Percentiles rank a stretch among this genome's conserved stretches.
phyloP scores from a whole-genome alignment of 371 early-diverging fungal species.

The Parasitella parasitica region DNA sequence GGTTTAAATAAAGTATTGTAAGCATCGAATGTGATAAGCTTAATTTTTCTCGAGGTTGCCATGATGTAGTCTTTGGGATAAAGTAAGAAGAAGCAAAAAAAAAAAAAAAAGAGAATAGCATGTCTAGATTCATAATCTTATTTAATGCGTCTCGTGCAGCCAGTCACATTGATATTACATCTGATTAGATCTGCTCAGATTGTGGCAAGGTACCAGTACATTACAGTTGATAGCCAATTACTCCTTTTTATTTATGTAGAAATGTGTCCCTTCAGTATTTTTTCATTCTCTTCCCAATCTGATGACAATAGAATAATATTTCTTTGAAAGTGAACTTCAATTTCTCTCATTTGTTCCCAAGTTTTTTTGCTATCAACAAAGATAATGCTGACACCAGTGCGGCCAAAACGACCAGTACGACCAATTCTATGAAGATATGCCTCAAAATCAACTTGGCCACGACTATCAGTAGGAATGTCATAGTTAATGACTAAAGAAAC shows the following conservation, averaged over 20 bases:
- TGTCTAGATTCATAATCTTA: background rate
- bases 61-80: background rate
- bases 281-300: slow-evolving; percentile 71
- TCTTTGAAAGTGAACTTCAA: slow-evolving; percentile 73
- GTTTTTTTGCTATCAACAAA: slow-evolving; percentile 79
- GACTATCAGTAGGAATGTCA: slow-evolving; percentile 43
- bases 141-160: background rate
- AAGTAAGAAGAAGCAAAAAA: background rate
- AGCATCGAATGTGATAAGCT: slow-evolving; percentile 46
- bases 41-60: slow-evolving; percentile 16
- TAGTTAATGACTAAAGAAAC: slow-evolving; percentile 36
- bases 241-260: slow-evolving; percentile 78
- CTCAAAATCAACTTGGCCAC: slow-evolving; percentile 76
- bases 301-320: slow-evolving; percentile 74
- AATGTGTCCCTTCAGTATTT: slow-evolving; percentile 83
- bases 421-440: slow-evolving; percentile 99
- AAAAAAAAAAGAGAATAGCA: no score
- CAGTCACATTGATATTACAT: background rate
- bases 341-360: slow-evolving; percentile 69
- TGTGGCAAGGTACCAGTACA: background rate
- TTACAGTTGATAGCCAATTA: no score
- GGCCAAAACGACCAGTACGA: slow-evolving; percentile 97
- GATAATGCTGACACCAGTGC: slow-evolving; percentile 93
- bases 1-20: slow-evolving; percentile 49
- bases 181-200: background rate